Base-by-base conservation (phyloP, 2,329 filamentous ascomycete species). In the Neurospora sp. region DNA sequence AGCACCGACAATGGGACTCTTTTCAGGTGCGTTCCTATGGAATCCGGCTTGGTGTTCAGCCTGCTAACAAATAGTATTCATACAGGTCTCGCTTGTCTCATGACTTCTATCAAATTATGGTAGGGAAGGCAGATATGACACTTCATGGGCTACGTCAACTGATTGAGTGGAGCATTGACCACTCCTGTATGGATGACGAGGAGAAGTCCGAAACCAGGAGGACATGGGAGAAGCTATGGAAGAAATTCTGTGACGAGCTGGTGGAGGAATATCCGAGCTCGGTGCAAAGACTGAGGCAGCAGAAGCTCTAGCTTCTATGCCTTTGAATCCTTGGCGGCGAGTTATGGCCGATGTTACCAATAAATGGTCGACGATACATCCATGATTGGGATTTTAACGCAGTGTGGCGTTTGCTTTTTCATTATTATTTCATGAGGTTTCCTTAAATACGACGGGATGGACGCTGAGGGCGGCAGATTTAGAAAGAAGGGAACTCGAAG, bases 71-170 rank as follows among this genome's bases (percentile, higher is more conserved):
- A 28, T 28, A 28, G n/a, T 6, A 13, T 8, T 3, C 40, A 10
- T 1, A 67, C 70, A 91, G 89, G 73, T 92, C 90, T 15, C 88
- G 88, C 1, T 83, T 93, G 62, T 90, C 89, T 0, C 90, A 93
- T 73, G 91, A 93, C 76, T 93, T 93, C 76, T 93, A 93, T 77
- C 91, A 93, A 76, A 84, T 90, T 71, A 88, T 93, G 83, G 85
- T 91, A 8, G 91, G 91, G 67, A 88, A 87, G 66, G 82, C 84
- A 13, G 84, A 87, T 70, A 91, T 93, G 84, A 86, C 84, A 19
- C 78, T 93, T 0, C 87, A 87, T 72, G 90, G 90, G 62, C 91
- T 90, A 89, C 90, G 90, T 76, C 90, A 93, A 78, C 83, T 90
- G 28, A 82, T 82, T 17, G 79, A 85, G 73, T 90, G 88, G 88